Conservation (phyloP, 257 asterid species). For the Perilla frutescens region DNA sequence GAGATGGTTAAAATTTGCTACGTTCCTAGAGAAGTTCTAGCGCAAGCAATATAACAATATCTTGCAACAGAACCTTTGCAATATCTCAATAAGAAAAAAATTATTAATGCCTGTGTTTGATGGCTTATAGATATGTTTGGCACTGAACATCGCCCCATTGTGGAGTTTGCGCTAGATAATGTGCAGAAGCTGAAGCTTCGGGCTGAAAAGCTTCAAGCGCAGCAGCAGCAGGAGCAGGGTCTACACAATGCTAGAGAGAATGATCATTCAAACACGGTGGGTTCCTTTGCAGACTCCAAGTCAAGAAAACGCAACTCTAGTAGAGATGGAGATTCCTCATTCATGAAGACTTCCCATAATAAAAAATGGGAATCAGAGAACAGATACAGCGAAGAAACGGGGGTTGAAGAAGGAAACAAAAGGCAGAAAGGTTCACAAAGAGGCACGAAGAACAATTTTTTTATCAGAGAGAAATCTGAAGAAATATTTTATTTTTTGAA, state of each 20-base stretch:
- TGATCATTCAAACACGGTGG: constrained; percentile 32
- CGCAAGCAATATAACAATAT: no score
- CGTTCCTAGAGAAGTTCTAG: constrained; percentile 2
- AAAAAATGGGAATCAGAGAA: constrained; percentile 12
- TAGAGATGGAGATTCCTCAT: constrained; percentile 42
- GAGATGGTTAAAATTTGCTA: neutral
- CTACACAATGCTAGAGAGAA: constrained; percentile 35
- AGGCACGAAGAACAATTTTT: constrained; percentile 28
- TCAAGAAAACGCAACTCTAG: constrained; percentile 61
- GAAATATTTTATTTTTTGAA: neutral
- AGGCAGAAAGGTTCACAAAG: constrained; percentile 38
- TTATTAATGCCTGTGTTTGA: constrained; percentile 7
- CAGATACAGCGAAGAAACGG: constrained; percentile 35
- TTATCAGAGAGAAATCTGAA: constrained; percentile 34
- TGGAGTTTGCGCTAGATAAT: constrained; percentile 96
- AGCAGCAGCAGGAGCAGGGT: constrained; percentile 54
- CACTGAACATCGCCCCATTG: constrained; percentile 90
- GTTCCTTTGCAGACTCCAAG: constrained; percentile 36
- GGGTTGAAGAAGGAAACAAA: constrained; percentile 42
- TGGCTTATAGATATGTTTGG: constrained; percentile 72
- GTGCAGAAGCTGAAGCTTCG: constrained; percentile 80
- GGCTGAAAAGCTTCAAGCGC: constrained; percentile 63
- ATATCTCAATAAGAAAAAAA: constrained; percentile 10
- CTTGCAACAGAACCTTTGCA: neutral
- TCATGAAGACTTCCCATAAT: constrained; percentile 1